These are phyloP conservation scores for Pythium phragmitis DNA, from an alignment of 352 stramenopile genomes.

Conservation along the genomic window DNA sequence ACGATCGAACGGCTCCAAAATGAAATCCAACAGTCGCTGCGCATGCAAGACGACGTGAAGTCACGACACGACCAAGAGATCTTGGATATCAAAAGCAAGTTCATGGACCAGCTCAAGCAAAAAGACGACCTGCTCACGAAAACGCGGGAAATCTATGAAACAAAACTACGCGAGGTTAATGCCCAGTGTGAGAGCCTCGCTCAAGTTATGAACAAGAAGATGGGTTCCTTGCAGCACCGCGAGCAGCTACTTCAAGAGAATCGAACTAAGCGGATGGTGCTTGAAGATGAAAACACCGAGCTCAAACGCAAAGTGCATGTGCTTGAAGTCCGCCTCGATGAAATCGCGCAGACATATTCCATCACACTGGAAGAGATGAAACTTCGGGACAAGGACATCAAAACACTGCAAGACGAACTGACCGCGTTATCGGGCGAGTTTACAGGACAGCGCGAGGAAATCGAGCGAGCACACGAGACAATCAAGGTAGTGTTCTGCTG, in stretches of 20 bases:
- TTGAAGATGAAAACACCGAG: conserved; percentile 79
- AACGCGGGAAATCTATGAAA: conserved; percentile 61
- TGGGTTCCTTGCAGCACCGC: conserved; percentile 59
- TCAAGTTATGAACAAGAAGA: conserved; percentile 79
- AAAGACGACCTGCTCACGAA: conserved; percentile 61
- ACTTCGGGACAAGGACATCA: conserved; percentile 56
- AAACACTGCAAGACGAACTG: conserved; percentile 62
- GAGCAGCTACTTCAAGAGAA: conserved; percentile 71
- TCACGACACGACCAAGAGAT: conserved; percentile 65
- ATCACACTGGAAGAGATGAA: conserved; percentile 58
- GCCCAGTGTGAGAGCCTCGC: conserved; percentile 67
- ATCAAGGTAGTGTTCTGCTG: conserved; percentile 33
- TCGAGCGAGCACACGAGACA: conserved; percentile 51
- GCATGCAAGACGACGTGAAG: conserved; percentile 54
- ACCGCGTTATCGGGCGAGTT: conserved; percentile 66
- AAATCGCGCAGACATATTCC: conserved; percentile 67
- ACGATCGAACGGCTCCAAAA: conserved; percentile 52
- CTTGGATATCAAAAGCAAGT: conserved; percentile 53
- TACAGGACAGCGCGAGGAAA: conserved; percentile 57
- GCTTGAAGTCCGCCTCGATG: conserved; percentile 72
- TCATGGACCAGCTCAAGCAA: conserved; percentile 63
- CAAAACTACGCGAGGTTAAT: conserved; percentile 58
- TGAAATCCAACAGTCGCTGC: conserved; percentile 61
- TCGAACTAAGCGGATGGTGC: conserved; percentile 42
- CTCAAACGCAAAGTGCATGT: conserved; percentile 76